These are phyloP conservation scores for Sclerotinia minor DNA, from an alignment of 2,329 filamentous ascomycete species.

Conservation along the genomic window DNA sequence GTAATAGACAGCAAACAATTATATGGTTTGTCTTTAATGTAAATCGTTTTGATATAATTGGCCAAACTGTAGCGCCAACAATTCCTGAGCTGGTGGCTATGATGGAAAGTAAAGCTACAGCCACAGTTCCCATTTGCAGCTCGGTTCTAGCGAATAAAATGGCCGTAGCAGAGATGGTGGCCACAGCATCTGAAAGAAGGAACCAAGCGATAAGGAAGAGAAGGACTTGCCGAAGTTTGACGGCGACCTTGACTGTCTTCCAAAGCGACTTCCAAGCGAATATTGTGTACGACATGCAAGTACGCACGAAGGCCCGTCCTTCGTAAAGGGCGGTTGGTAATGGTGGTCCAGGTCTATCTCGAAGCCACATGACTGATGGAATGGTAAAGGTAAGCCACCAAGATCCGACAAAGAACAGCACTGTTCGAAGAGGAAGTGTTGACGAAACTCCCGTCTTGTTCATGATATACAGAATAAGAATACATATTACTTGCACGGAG, in stretches of 20 bases:
- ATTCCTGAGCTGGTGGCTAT: conserved; percentile 85
- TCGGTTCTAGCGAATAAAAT: conserved; percentile 95
- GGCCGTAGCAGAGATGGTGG: conserved; percentile 90
- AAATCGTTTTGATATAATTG: conserved; percentile 69
- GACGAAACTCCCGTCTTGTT: conserved; percentile 47
- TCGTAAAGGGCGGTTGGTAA: conserved; percentile 49
- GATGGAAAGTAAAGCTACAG: conserved; percentile 88
- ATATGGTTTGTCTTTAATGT: conserved; percentile 78
- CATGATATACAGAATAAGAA: conserved; percentile 67
- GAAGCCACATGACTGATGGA: conserved; percentile 82
- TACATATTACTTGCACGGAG: conserved; percentile 76
- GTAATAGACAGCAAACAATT: conserved; percentile 83
- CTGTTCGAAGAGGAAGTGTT: conserved; percentile 82
- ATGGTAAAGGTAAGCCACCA: conserved; percentile 96
- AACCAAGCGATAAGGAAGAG: conserved; percentile 91
- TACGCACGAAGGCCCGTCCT: conserved; percentile 38
- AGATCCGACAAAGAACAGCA: conserved; percentile 79
- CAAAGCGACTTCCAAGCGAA: conserved; percentile 88
- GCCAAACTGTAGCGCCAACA: conserved; percentile 86
- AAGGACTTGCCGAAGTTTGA: conserved; percentile 69
- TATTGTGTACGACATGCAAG: conserved; percentile 70
- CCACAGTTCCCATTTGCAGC: conserved; percentile 84
- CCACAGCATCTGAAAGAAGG: conserved; percentile 87
- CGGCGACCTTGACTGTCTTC: conserved; percentile 74
- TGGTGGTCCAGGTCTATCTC: conserved; percentile 84